These are phyloP conservation scores for Rhizophagus clarus DNA, from an alignment of 192 early-diverging fungal species.

Conservation along the genomic window DNA sequence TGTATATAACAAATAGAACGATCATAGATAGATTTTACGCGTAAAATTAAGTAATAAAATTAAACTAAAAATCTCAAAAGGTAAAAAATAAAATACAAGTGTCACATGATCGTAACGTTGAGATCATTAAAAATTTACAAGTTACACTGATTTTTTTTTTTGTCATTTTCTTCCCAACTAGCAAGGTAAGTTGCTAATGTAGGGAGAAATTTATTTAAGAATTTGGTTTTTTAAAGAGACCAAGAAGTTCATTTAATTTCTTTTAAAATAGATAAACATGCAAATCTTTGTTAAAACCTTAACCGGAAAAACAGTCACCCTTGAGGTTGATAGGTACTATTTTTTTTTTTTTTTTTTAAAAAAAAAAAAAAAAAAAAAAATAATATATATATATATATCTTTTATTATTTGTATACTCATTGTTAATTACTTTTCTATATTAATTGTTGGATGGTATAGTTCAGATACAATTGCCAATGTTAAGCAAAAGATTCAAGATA, in stretches of 20 bases:
- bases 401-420: background rate
- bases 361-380: too few relatives aligned
- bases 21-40: background rate
- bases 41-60: background rate
- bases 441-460: conserved; percentile 25
- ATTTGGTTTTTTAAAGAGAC: too few relatives aligned
- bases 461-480: conserved; percentile 81
- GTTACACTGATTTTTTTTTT: too few relatives aligned
- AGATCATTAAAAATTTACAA: too few relatives aligned
- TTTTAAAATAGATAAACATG: conserved; percentile 43
- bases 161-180: too few relatives aligned
- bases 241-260: background rate
- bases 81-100: background rate
- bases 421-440: background rate
- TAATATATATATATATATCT: too few relatives aligned
- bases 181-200: too few relatives aligned
- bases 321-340: conserved; percentile 65
- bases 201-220: too few relatives aligned
- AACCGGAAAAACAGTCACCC: conserved; percentile 79
- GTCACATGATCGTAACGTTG: background rate
- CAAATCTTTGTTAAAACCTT: conserved; percentile 82
- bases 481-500: conserved; percentile 84
- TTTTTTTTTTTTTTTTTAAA: background rate
- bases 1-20: background rate
- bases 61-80: too few relatives aligned